These are phyloP conservation scores for Sindora glabra DNA, from an alignment of 306 rosid species.

Conservation along the genomic window DNA sequence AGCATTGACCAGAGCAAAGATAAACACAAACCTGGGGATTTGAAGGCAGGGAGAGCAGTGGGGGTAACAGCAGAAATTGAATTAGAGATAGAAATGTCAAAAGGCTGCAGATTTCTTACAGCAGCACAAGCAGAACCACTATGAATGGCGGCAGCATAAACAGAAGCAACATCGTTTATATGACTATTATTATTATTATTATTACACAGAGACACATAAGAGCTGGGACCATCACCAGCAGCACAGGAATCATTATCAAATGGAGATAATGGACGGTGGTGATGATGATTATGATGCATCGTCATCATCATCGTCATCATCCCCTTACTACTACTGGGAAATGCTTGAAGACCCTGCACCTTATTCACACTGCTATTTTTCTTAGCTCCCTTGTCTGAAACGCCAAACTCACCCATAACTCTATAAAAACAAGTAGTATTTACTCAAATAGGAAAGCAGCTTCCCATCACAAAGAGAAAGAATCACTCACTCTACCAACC, in stretches of 20 bases:
- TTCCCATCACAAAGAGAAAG: slow-evolving; percentile 7
- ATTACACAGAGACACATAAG: slow-evolving; percentile 18
- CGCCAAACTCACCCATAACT: slow-evolving; percentile 26
- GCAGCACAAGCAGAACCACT: slow-evolving; percentile 18
- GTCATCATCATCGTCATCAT: slow-evolving; percentile 26
- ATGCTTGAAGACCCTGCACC: slow-evolving; percentile 20
- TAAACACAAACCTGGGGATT: slow-evolving; percentile 40
- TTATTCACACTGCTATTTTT: slow-evolving; percentile 13
- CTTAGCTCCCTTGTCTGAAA: slow-evolving; percentile 24
- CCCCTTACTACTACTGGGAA: slow-evolving; percentile 20
- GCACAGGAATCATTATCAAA: slow-evolving; percentile 9
- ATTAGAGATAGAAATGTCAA: slow-evolving; percentile 25
- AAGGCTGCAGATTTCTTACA: slow-evolving; percentile 50
- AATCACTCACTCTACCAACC: neutral
- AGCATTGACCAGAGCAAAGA: neutral
- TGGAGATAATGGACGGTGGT: slow-evolving; percentile 40
- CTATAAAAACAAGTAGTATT: neutral
- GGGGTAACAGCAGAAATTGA: too few species aligned
- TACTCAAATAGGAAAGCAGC: slow-evolving; percentile 14
- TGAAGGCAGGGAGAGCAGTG: slow-evolving; percentile 29
- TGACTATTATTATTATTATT: slow-evolving; percentile 22
- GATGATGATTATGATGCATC: slow-evolving; percentile 42
- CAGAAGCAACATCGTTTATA: slow-evolving; percentile 10
- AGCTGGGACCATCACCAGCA: slow-evolving; percentile 49
- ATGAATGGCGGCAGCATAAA: slow-evolving; percentile 5